Percentiles rank a stretch among this genome's conserved stretches.
Conservation (phyloP, 768 basidiomycete species). For the Pseudohyphozyma bogoriensis region DNA sequence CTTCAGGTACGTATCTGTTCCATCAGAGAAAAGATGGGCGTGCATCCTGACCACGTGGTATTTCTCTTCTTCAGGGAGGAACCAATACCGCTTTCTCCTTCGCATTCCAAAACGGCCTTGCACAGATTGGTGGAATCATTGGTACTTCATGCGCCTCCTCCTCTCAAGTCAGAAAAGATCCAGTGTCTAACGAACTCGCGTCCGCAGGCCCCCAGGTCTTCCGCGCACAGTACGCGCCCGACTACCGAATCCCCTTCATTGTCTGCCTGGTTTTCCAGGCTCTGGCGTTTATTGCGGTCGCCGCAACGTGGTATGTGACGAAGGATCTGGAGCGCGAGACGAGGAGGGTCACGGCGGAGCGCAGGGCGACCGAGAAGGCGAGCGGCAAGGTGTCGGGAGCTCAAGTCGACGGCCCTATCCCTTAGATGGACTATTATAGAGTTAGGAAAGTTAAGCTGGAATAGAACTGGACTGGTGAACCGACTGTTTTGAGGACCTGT, state of each 20-base stretch:
- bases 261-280: constrained; percentile 7
- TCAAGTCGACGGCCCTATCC: no score
- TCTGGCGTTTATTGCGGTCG: neutral
- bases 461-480: no score
- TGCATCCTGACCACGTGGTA: no score
- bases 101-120: constrained; percentile 26
- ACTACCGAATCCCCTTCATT: constrained; percentile 28
- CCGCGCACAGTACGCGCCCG: constrained; percentile 30
- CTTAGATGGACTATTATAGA: no score
- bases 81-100: constrained; percentile 29
- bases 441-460: no score
- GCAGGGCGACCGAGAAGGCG: neutral
- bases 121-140: neutral
- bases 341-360: constrained; percentile 4
- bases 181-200: neutral
- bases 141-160: neutral
- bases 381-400: neutral
- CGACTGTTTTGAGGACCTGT: no score
- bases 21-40: no score
- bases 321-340: constrained; percentile 25
- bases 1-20: no score
- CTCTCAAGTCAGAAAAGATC: neutral
- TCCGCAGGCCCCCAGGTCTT: constrained; percentile 30
- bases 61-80: no score
- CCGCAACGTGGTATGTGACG: constrained; percentile 21